Conservation (phyloP, 129 eudicot species). For the Centella asiatica region DNA sequence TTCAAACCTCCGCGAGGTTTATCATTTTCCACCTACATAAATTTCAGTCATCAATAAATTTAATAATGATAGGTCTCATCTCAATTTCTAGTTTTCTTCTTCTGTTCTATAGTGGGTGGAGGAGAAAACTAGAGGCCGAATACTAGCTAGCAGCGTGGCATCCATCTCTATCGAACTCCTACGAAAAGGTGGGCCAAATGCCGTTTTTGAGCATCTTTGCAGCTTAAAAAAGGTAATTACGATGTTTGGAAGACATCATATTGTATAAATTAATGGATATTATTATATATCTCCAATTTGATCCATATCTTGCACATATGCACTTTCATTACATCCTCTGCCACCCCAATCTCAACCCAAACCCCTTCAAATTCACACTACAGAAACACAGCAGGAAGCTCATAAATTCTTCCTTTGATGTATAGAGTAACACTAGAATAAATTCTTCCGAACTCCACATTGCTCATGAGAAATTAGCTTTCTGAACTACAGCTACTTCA, state of each 20-base stretch:
- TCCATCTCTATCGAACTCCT: slow-evolving; percentile 78
- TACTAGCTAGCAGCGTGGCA: slow-evolving; percentile 62
- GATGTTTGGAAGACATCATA: neutral
- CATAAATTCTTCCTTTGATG: no score
- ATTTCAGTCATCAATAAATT: no score
- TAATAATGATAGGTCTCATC: neutral
- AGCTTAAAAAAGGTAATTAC: slow-evolving; percentile 69
- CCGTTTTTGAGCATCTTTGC: slow-evolving; percentile 90
- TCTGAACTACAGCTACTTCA: no score
- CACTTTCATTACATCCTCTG: neutral
- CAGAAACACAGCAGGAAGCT: neutral
- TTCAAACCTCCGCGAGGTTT: slow-evolving; percentile 91
- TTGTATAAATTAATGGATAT: neutral
- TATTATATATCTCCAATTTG: neutral
- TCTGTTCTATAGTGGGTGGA: slow-evolving; percentile 78
- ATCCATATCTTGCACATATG: neutral
- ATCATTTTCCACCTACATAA: slow-evolving; percentile 3
- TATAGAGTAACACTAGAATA: no score
- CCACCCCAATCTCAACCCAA: neutral
- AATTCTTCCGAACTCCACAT: no score
- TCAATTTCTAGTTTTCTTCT: neutral
- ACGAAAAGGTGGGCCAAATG: slow-evolving; percentile 86
- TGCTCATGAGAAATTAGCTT: no score
- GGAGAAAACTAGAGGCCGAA: slow-evolving; percentile 84
- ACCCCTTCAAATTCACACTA: neutral